Base-by-base conservation (phyloP, 345 rosid species). In the Lepidium aucheri region DNA sequence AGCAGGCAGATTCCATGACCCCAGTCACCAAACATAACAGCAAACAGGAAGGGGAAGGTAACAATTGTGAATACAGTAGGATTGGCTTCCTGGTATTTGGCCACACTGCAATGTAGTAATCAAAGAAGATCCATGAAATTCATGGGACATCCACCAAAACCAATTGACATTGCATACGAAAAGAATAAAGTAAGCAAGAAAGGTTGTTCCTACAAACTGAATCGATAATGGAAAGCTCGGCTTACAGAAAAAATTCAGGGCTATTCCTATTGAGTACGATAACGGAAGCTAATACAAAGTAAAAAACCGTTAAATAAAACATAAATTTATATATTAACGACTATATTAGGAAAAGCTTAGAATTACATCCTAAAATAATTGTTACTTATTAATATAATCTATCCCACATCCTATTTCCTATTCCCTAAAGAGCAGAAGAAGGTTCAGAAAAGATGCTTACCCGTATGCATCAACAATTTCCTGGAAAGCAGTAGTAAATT, bases 21-120 rank as follows among this genome's bases (percentile, higher is more conserved):
- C 99, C 97, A 94, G 65, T 94, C 99, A 74, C 99, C 99, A 81
- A 94, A 90, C 99, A 94, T 94, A 76, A 90, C 91, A 39, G 99
- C 99, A 64, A 94, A 94, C 53, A 95, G 95, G 76, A 95, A 95
- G 30, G 99, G 97, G 68, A 95, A 95, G 60, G 97, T 91, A 67
- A 89, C 74, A 38, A 95, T 73, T n/a, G 99, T 94, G 76, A 26
- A 86, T 71, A 94, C 89, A 68, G 80, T 91, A n/a, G 99, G 99
- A 78, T 94, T 94, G 63, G 90, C 96, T 78, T 90, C 97, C 73
- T 90, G 96, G 75, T 90, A 90, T 81, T 56, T 86, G 15, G 97
- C 96, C 81, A 94, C 86, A 72, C 99, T 94, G 86, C 81, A 84
- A 75, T 57, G 28, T 22, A 49, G 53, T 47, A 30, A 56, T 63